Percentiles rank a stretch among this genome's conserved stretches.
Conservation (phyloP, 2,329 filamentous ascomycete genomes). For the Metarhizium robertsii region DNA sequence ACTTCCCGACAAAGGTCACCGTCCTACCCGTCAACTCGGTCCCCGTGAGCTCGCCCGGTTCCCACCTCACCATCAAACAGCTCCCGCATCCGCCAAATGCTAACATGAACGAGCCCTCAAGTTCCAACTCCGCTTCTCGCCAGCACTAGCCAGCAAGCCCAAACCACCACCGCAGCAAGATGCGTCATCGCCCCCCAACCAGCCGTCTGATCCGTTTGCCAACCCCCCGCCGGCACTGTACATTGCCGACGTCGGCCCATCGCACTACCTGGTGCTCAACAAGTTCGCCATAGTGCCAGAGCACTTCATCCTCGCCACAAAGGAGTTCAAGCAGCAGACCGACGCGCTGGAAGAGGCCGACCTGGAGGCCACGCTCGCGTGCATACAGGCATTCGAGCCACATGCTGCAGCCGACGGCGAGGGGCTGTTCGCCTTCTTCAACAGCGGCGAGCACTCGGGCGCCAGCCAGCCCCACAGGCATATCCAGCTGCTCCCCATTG, state of each 20-base stretch:
- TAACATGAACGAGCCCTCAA: slow-evolving; percentile 18
- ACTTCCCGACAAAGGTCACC: slow-evolving; percentile 44
- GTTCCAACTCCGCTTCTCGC: slow-evolving; percentile 68
- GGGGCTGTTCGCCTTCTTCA: slow-evolving; percentile 59
- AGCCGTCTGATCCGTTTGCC: slow-evolving; percentile 53
- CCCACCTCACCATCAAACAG: not conserved
- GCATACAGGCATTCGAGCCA: slow-evolving; percentile 45
- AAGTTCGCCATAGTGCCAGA: slow-evolving; percentile 64
- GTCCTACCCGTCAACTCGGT: slow-evolving; percentile 33
- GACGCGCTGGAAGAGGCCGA: slow-evolving; percentile 52
- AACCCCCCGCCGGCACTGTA: slow-evolving; percentile 46
- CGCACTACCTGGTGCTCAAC: slow-evolving; percentile 61
- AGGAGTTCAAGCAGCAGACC: slow-evolving; percentile 53
- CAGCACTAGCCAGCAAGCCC: slow-evolving; percentile 59
- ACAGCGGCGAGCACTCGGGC: slow-evolving; percentile 58
- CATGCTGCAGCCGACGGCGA: slow-evolving; percentile 1
- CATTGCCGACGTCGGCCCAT: slow-evolving; percentile 37
- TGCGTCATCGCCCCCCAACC: slow-evolving; percentile 21
- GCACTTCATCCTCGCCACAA: slow-evolving; percentile 65
- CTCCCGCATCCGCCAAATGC: not conserved
- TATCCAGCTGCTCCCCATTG: slow-evolving; percentile 60
- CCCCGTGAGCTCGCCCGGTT: slow-evolving; percentile 25
- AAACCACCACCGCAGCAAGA: slow-evolving; percentile 31
- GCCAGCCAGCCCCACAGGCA: slow-evolving; percentile 66
- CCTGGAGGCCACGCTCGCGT: slow-evolving; percentile 51